Percentiles rank a stretch among this genome's conserved stretches.
Evolutionary conservation across 192 early-diverging fungal genomes (phyloP).

Genomic region (Coemansia sp.): DNA sequence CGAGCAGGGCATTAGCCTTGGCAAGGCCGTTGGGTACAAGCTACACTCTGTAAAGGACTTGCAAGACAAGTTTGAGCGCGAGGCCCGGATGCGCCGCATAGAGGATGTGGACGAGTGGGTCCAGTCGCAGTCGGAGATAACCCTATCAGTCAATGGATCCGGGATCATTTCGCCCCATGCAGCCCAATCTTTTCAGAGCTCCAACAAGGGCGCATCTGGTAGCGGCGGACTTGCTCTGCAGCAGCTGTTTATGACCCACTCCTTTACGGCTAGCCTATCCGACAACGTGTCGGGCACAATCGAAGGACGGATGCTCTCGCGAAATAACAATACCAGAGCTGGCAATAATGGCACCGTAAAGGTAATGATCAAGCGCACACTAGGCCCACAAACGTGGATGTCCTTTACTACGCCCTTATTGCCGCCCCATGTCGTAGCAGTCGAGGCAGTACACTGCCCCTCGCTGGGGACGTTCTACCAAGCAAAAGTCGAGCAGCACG

Average conservation of each 20-base stretch:
- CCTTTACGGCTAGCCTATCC: conserved; percentile 65
- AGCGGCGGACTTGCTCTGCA: conserved; percentile 14
- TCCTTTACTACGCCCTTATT: conserved; percentile 63
- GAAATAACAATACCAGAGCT: conserved; percentile 67
- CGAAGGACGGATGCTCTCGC: conserved; percentile 66
- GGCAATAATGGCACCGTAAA: conserved; percentile 70
- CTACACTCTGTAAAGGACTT: conserved; percentile 74
- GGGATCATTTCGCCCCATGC: background rate
- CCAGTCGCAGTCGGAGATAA: conserved; percentile 60
- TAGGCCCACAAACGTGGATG: conserved; percentile 51
- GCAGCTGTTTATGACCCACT: conserved; percentile 56
- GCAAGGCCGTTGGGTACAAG: conserved; percentile 66
- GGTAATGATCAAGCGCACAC: conserved; percentile 77
- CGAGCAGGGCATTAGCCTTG: conserved; percentile 78
- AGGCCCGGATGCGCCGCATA: conserved; percentile 62
- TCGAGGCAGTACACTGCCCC: conserved; percentile 60
- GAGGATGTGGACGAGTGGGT: conserved; percentile 70
- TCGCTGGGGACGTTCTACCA: conserved; percentile 16
- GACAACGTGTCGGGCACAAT: conserved; percentile 58
- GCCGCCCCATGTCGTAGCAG: conserved; percentile 61
- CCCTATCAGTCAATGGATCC: conserved; percentile 14
- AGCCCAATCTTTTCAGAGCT: background rate
- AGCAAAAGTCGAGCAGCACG: conserved; percentile 53
- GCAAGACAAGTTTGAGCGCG: conserved; percentile 67
- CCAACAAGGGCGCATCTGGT: background rate